phyloP scores from a whole-genome alignment of 768 basidiomycete genomes.

The Termitomyces sp. region DNA sequence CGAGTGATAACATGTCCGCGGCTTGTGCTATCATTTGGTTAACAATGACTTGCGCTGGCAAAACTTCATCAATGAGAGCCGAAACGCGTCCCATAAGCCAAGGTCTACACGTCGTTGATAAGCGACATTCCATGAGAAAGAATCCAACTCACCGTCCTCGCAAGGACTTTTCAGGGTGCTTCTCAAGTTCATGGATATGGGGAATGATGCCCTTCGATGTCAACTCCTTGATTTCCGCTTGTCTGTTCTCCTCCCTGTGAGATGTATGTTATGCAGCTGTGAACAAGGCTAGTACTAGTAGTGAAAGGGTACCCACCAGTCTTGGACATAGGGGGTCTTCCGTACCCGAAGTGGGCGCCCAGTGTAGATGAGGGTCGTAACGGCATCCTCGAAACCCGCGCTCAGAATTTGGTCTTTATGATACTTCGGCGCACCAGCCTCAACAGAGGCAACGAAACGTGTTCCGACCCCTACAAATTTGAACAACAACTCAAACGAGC shows the following conservation, averaged over 20 bases:
- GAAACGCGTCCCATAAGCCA: slow-evolving; percentile 89
- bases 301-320: slow-evolving; percentile 54
- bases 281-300: slow-evolving; percentile 4
- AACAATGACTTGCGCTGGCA: slow-evolving; percentile 80
- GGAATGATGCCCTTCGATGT: slow-evolving; percentile 85
- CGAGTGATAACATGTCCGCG: slow-evolving; percentile 30
- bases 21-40: slow-evolving; percentile 66
- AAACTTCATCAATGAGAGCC: slow-evolving; percentile 67
- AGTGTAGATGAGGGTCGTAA: slow-evolving; percentile 85
- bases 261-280: background rate
- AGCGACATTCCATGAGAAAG: background rate
- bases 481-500: background rate
- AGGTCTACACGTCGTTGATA: slow-evolving; percentile 22
- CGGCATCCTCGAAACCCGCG: slow-evolving; percentile 74
- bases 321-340: slow-evolving; percentile 79
- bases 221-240: slow-evolving; percentile 78
- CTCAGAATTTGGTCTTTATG: slow-evolving; percentile 79
- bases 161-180: slow-evolving; percentile 78
- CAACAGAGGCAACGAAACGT: slow-evolving; percentile 79
- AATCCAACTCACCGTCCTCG: slow-evolving; percentile 37
- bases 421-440: slow-evolving; percentile 77
- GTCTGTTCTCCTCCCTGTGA: slow-evolving; percentile 70
- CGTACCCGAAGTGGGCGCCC: slow-evolving; percentile 86
- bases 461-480: slow-evolving; percentile 67
- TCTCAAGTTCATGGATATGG: slow-evolving; percentile 62